phyloP scores from a whole-genome alignment of 169 alveolate genomes.

The Eimeria sp. region DNA sequence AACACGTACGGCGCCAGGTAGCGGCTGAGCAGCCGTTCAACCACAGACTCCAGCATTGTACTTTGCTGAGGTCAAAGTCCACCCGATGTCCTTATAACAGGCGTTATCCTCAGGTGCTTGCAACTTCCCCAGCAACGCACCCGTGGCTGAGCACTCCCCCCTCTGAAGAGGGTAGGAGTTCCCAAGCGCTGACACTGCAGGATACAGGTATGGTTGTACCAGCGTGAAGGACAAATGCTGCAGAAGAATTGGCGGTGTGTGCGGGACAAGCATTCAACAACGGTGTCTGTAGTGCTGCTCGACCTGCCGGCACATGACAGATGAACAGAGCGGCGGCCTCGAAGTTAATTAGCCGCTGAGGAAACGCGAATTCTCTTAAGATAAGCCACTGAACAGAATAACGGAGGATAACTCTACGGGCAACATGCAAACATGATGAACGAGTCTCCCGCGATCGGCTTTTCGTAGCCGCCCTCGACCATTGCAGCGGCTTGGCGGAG shows the following conservation, averaged over 20 bases:
- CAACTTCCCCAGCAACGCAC: not conserved
- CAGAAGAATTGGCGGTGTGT: not conserved
- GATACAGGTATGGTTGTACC: not conserved
- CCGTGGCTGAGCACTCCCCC: not conserved
- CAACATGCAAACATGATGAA: not conserved
- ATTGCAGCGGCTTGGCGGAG: not conserved
- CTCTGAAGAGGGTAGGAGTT: not conserved
- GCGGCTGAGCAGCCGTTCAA: conserved; percentile 91
- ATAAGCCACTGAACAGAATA: not conserved
- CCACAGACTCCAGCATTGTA: conserved; percentile 91
- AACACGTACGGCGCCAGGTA: conserved; percentile 93
- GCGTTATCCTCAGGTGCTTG: not conserved
- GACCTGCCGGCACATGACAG: not conserved
- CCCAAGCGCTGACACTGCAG: not conserved
- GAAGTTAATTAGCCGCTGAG: not conserved
- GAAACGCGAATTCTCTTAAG: not conserved
- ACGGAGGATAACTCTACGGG: not conserved
- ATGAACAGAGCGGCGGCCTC: not conserved
- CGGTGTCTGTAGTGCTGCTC: conserved; percentile 23
- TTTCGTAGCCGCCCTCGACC: conserved; percentile 15
- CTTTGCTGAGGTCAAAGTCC: not conserved
- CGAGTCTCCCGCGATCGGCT: conserved; percentile 24
- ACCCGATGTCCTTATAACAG: not conserved
- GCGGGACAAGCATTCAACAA: not conserved
- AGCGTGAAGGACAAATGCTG: not conserved